Evolutionary conservation across 2,329 filamentous ascomycete species (phyloP).

Genomic region (Plectosphaerella plurivora): DNA sequence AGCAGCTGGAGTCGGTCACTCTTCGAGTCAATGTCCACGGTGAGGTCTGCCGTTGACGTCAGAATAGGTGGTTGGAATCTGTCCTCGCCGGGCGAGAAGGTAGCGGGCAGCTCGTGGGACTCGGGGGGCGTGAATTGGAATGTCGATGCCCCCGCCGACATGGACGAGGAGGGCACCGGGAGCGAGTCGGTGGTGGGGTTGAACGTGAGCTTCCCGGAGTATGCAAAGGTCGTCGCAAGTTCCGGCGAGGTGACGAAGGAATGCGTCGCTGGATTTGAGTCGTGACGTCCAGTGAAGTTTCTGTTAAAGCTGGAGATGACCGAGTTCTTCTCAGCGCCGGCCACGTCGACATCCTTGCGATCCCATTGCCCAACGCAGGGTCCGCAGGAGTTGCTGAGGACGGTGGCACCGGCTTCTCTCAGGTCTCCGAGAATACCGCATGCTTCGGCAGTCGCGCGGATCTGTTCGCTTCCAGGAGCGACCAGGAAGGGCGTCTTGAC

Average conservation of each 20-base stretch:
- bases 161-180: not conserved
- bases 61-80: constrained; percentile 19
- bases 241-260: constrained; percentile 44
- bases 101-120: constrained; percentile 18
- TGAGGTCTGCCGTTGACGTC: constrained; percentile 12
- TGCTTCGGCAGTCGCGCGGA: constrained; percentile 22
- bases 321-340: constrained; percentile 20
- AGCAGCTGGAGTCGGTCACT: constrained; percentile 25
- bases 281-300: constrained; percentile 29
- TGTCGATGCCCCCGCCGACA: not conserved
- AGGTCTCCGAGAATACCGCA: constrained; percentile 21
- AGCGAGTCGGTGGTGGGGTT: constrained; percentile 22
- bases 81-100: constrained; percentile 17
- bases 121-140: constrained; percentile 22
- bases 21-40: constrained; percentile 18
- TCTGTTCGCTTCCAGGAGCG: constrained; percentile 27
- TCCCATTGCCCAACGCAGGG: constrained; percentile 30
- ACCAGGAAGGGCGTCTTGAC: constrained; percentile 23
- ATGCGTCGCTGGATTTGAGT: constrained; percentile 37
- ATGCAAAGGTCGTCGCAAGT: constrained; percentile 35
- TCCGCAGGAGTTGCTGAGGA: constrained; percentile 26
- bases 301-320: constrained; percentile 29
- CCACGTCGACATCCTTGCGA: constrained; percentile 22
- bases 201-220: constrained; percentile 29
- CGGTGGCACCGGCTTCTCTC: constrained; percentile 20